These are phyloP conservation scores for Lachancea nothofagi DNA, from an alignment of 805 yeast genomes.

Conservation along the genomic window DNA sequence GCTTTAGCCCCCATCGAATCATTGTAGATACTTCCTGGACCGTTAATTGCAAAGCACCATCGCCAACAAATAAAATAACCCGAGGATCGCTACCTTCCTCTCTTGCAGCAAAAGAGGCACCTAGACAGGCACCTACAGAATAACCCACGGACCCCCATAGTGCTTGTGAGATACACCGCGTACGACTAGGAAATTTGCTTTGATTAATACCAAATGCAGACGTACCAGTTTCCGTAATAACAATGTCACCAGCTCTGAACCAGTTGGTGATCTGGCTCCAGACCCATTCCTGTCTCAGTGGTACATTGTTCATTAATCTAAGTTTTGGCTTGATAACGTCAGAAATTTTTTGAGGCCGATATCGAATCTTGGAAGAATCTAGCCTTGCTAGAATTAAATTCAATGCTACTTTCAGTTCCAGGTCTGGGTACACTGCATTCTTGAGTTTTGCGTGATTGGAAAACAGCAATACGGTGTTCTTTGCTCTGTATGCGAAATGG, in stretches of 20 bases:
- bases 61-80: slow-evolving; percentile 59
- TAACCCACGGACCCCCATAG: slow-evolving; percentile 66
- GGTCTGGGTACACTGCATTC: slow-evolving; percentile 47
- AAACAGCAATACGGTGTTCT: slow-evolving; percentile 50
- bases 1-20: slow-evolving; percentile 48
- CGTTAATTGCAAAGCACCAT: slow-evolving; percentile 63
- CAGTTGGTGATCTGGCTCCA: slow-evolving; percentile 49
- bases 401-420: slow-evolving; percentile 45
- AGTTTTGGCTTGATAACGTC: slow-evolving; percentile 26
- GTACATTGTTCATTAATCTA: slow-evolving; percentile 16
- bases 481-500: slow-evolving; percentile 49
- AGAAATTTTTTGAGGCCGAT: slow-evolving; percentile 13
- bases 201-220: slow-evolving; percentile 58
- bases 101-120: slow-evolving; percentile 53
- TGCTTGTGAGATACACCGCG: slow-evolving; percentile 53
- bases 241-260: slow-evolving; percentile 51
- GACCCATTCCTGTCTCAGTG: slow-evolving; percentile 40
- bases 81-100: slow-evolving; percentile 43
- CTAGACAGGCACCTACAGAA: slow-evolving; percentile 58
- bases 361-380: slow-evolving; percentile 28
- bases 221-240: slow-evolving; percentile 62
- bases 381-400: slow-evolving; percentile 18
- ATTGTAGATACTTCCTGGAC: slow-evolving; percentile 60
- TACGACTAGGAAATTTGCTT: slow-evolving; percentile 46
- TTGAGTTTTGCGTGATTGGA: slow-evolving; percentile 49